Percentiles rank a stretch among this genome's conserved stretches.
Conservation (phyloP, 305 asterid species). For the Ajuga reptans region DNA sequence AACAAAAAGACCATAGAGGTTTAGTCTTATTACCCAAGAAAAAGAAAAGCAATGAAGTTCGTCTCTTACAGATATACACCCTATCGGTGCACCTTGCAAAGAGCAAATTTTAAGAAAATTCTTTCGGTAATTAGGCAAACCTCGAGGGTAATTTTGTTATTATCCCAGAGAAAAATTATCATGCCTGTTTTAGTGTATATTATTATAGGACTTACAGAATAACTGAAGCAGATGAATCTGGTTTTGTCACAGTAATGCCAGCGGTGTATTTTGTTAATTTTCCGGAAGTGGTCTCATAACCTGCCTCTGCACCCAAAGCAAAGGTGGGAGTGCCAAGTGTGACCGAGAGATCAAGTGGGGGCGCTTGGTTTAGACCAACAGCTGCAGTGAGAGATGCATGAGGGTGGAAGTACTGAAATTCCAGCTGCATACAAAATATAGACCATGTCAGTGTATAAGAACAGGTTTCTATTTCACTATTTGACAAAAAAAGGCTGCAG, state of each 20-base stretch:
- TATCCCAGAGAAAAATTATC: neutral
- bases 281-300: conserved; percentile 56
- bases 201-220: conserved; percentile 50
- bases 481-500: neutral
- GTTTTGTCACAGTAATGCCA: conserved; percentile 65
- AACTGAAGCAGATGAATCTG: conserved; percentile 65
- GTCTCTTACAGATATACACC: neutral
- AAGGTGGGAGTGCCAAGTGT: conserved; percentile 80
- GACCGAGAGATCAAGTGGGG: conserved; percentile 59
- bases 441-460: conserved; percentile 11
- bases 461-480: neutral
- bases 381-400: conserved; percentile 78
- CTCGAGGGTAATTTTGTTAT: neutral
- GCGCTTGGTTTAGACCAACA: conserved; percentile 54
- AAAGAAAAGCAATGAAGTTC: neutral
- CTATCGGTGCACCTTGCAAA: too few species aligned
- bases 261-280: conserved; percentile 70
- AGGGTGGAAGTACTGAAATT: conserved; percentile 77
- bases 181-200: neutral
- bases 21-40: neutral
- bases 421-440: conserved; percentile 43
- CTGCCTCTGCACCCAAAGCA: conserved; percentile 77
- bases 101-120: too few species aligned
- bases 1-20: too few species aligned
- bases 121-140: neutral